Conservation (phyloP, 2,329 filamentous ascomycete genomes). For the Lecanicillium sp. region DNA sequence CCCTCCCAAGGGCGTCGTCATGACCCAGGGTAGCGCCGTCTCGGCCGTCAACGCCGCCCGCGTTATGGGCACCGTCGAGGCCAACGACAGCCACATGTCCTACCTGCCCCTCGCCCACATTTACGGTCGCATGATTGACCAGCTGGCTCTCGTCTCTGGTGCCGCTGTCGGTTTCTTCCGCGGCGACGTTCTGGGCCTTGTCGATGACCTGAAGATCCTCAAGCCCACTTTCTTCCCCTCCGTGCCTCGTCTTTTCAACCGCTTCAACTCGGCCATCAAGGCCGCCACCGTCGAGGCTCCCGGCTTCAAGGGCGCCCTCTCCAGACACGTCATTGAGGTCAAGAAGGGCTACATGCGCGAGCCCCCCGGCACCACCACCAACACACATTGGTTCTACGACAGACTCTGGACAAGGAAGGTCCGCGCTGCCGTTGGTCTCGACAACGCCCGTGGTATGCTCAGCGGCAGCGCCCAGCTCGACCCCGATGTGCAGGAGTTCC, state of each 20-base stretch:
- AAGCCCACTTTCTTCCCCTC: conserved; percentile 79
- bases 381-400: conserved; percentile 73
- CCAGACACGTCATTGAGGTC: conserved; percentile 68
- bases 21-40: conserved; percentile 72
- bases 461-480: conserved; percentile 92
- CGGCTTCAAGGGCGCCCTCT: conserved; percentile 75
- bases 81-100: conserved; percentile 64
- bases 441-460: conserved; percentile 67
- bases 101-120: conserved; percentile 95
- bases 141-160: conserved; percentile 66
- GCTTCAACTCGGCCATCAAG: conserved; percentile 79
- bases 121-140: conserved; percentile 79
- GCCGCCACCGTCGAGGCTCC: conserved; percentile 70
- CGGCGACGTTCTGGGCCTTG: conserved; percentile 77
- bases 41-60: conserved; percentile 63
- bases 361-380: conserved; percentile 64
- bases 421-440: conserved; percentile 71
- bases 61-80: conserved; percentile 44
- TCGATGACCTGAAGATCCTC: conserved; percentile 87
- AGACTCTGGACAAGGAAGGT: conserved; percentile 91
- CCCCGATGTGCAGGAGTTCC: conserved; percentile 79
- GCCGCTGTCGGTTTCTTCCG: conserved; percentile 89
- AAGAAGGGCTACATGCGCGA: conserved; percentile 77
- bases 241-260: conserved; percentile 86
- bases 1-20: conserved; percentile 48